phyloP scores from a whole-genome alignment of 441 rosid genomes.

The Bocquillonia castaneifolia region DNA sequence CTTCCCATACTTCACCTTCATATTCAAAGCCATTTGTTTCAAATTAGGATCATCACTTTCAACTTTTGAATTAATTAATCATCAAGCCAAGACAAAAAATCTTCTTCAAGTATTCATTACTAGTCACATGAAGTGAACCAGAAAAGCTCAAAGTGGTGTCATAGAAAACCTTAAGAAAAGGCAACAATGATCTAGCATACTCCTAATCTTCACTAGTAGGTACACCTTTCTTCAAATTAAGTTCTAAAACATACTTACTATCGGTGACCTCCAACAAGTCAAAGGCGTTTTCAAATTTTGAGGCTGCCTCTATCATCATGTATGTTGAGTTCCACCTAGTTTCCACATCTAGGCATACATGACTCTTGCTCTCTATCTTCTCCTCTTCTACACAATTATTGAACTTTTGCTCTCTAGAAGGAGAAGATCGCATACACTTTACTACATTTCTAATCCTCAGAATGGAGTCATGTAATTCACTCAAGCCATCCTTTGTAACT shows the following conservation, averaged over 20 bases:
- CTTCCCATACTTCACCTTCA: slow-evolving; percentile 11
- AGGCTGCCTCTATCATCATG: not conserved
- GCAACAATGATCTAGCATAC: not conserved
- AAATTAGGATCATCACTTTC: not conserved
- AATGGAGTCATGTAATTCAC: not conserved
- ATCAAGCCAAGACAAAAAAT: not conserved
- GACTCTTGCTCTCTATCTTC: not conserved
- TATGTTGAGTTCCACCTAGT: not conserved
- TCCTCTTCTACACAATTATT: not conserved
- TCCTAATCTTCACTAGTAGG: not conserved
- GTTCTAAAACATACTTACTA: not conserved
- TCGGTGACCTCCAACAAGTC: not conserved
- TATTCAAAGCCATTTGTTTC: not conserved
- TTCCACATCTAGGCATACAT: not conserved
- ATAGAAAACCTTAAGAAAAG: not conserved
- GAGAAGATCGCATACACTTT: not conserved
- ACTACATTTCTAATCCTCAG: not conserved
- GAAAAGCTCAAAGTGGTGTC: not conserved
- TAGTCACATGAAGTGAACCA: not conserved
- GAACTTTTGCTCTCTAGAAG: not conserved
- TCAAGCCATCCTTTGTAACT: not conserved
- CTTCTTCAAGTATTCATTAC: no score
- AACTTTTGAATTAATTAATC: not conserved
- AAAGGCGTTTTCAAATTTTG: slow-evolving; percentile 1
- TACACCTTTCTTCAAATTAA: not conserved